phyloP scores from a whole-genome alignment of 2,329 filamentous ascomycete species.

The Aureobasidium lini region DNA sequence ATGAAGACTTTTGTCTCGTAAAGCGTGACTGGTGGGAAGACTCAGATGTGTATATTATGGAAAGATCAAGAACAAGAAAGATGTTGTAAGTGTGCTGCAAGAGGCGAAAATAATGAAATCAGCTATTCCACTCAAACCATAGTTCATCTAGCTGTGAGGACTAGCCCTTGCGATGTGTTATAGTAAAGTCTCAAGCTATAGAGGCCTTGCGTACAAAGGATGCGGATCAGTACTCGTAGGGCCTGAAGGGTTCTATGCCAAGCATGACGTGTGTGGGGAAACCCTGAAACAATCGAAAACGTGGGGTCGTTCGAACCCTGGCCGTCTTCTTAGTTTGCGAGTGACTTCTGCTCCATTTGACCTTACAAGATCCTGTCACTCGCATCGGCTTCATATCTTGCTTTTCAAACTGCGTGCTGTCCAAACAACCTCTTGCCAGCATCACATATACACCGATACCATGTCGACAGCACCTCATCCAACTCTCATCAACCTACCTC shows the following conservation, averaged over 20 bases:
- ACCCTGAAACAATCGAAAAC: not conserved
- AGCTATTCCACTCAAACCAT: not conserved
- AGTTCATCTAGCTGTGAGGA: too few species aligned
- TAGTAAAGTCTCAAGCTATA: too few species aligned
- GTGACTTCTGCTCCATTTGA: too few species aligned
- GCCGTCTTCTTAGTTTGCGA: not conserved
- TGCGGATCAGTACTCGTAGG: not conserved
- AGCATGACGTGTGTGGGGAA: not conserved
- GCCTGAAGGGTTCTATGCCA: not conserved
- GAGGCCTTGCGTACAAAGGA: not conserved
- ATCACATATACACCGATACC: not conserved
- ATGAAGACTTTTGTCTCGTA: conserved; percentile 76
- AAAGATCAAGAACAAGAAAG: not conserved
- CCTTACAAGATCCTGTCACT: too few species aligned
- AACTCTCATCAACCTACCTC: conserved; percentile 76
- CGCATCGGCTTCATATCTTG: too few species aligned
- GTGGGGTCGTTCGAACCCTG: not conserved
- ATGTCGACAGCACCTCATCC: conserved; percentile 31
- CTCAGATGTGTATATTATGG: not conserved
- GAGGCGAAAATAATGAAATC: not conserved
- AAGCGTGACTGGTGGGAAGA: not conserved
- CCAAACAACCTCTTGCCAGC: not conserved
- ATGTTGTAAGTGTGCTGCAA: not conserved
- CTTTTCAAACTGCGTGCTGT: too few species aligned
- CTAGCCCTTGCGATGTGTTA: too few species aligned